Conservation (phyloP, 2,329 filamentous ascomycete species). For the Chaetomium sp. region DNA sequence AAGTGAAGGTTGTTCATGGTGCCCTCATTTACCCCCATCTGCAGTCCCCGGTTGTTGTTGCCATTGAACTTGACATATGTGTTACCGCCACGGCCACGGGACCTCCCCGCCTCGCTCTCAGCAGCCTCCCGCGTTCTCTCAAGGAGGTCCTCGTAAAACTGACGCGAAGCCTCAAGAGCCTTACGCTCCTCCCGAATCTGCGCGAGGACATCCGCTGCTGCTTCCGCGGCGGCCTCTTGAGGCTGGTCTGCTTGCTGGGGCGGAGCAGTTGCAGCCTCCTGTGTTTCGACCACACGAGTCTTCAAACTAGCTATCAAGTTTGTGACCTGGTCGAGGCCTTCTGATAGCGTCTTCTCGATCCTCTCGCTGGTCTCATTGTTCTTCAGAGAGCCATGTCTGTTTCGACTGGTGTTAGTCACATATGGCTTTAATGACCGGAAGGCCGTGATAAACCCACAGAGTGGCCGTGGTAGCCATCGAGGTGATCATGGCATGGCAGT, state of each 20-base stretch:
- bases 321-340: not conserved
- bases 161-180: not conserved
- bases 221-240: not conserved
- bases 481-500: constrained; percentile 39
- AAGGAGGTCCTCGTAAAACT: not conserved
- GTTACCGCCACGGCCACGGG: not conserved
- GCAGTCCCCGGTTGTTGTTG: not conserved
- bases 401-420: not conserved
- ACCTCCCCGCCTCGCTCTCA: not conserved
- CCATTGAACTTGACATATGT: not conserved
- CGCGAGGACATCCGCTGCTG: not conserved
- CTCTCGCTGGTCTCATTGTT: not conserved
- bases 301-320: not conserved
- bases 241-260: not conserved
- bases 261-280: not conserved
- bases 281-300: not conserved
- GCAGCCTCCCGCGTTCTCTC: not conserved
- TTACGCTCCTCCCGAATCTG: not conserved
- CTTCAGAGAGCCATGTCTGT: not conserved
- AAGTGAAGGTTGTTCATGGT: not conserved
- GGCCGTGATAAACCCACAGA: constrained; percentile 35
- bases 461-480: constrained; percentile 39
- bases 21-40: not conserved
- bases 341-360: not conserved
- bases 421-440: not conserved